phyloP scores from a whole-genome alignment of 371 early-diverging fungal species.

The Funneliformis caledonium region DNA sequence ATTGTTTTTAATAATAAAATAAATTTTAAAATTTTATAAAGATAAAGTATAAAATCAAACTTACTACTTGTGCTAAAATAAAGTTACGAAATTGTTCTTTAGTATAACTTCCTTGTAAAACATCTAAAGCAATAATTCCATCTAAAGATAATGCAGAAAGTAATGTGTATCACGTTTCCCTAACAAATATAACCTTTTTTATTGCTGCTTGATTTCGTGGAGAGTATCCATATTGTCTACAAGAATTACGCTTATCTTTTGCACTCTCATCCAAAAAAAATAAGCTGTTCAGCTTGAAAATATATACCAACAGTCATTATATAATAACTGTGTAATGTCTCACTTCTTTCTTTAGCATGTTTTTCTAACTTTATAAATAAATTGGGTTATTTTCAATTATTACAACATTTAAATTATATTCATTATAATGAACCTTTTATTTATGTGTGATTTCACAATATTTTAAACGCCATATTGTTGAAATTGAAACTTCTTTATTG shows the following conservation, averaged over 20 bases:
- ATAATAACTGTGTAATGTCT: neutral
- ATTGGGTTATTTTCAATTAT: neutral
- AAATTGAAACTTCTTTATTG: conserved; percentile 1
- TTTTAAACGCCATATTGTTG: conserved; percentile 23
- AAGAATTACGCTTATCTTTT: neutral
- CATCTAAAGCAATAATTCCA: neutral
- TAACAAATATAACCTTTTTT: neutral
- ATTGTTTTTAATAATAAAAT: no score
- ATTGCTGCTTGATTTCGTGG: neutral
- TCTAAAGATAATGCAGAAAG: neutral
- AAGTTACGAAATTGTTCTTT: conserved; percentile 5
- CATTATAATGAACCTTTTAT: neutral
- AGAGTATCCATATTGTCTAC: neutral
- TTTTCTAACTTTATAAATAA: conserved; percentile 4
- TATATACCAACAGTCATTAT: neutral
- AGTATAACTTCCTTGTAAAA: neutral
- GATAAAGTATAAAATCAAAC: neutral
- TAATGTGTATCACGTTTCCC: neutral
- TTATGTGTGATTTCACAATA: conserved; percentile 18
- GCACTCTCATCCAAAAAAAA: conserved; percentile 12
- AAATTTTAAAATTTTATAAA: neutral
- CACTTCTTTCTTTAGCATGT: conserved; percentile 16
- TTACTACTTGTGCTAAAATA: neutral
- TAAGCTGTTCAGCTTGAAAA: conserved; percentile 1
- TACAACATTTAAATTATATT: neutral